These are phyloP conservation scores for Syncephalis fuscata DNA, from an alignment of 371 early-diverging fungal genomes.

Conservation along the genomic window DNA sequence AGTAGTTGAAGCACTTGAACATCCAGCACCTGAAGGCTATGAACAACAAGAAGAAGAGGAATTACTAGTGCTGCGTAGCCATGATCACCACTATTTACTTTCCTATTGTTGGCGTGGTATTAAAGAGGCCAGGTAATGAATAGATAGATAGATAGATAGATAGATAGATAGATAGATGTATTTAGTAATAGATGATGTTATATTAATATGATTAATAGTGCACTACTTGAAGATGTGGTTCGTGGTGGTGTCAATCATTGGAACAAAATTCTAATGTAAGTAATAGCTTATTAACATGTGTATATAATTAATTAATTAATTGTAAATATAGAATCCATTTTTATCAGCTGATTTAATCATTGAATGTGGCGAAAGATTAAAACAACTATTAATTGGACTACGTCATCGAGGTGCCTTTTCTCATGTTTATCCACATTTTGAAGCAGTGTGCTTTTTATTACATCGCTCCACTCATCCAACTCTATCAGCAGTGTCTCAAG, in stretches of 20 bases:
- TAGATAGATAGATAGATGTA: too few species aligned
- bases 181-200: too few species aligned
- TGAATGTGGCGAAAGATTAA: conserved; percentile 35
- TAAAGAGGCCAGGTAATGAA: conserved; percentile 54
- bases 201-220: too few species aligned
- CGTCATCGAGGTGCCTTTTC: conserved; percentile 88
- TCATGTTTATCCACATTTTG: conserved; percentile 67
- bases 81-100: conserved; percentile 68
- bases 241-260: not conserved
- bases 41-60: conserved; percentile 12
- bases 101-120: conserved; percentile 87
- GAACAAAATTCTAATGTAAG: not conserved
- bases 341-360: conserved; percentile 19
- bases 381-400: conserved; percentile 44
- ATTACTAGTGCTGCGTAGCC: conserved; percentile 14
- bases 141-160: not conserved
- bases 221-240: not conserved
- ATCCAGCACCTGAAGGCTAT: conserved; percentile 71
- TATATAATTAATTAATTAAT: not conserved
- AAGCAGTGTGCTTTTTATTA: conserved; percentile 45
- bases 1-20: conserved; percentile 50
- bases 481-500: conserved; percentile 27
- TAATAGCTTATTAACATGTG: not conserved
- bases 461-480: conserved; percentile 25
- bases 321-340: conserved; percentile 4